Conservation (phyloP, 352 stramenopile species). For the Globisporangium yorkense region DNA sequence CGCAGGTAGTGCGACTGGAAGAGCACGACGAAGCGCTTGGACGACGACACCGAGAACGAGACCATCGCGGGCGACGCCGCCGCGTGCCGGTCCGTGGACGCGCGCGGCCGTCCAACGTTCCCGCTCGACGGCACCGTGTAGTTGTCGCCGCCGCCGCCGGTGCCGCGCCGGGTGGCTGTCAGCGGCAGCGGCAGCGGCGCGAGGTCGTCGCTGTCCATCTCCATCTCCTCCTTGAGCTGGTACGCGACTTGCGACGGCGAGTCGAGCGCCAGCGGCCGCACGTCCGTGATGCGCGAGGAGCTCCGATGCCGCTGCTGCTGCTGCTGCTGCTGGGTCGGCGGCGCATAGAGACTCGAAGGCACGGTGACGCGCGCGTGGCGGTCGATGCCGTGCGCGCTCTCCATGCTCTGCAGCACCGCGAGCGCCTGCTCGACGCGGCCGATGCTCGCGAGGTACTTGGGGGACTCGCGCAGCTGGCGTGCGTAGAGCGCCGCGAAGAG, state of each 20-base stretch:
- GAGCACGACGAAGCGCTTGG: constrained; percentile 33
- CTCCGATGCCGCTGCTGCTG: constrained; percentile 18
- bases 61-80: constrained; percentile 26
- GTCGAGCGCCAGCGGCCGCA: constrained; percentile 1
- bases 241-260: constrained; percentile 9
- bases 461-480: constrained; percentile 47
- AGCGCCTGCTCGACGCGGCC: constrained; percentile 57
- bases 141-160: constrained; percentile 9
- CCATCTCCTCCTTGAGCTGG: constrained; percentile 10
- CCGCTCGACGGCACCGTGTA: constrained; percentile 17
- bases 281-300: constrained; percentile 11
- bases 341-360: constrained; percentile 54
- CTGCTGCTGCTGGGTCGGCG: constrained; percentile 25
- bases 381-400: constrained; percentile 50
- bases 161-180: constrained; percentile 1
- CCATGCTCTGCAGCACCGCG: constrained; percentile 42
- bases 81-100: constrained; percentile 16
- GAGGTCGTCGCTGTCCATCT: constrained; percentile 15
- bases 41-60: constrained; percentile 30
- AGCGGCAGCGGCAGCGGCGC: constrained; percentile 5
- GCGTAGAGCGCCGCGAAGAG: constrained; percentile 20
- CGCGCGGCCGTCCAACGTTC: constrained; percentile 13
- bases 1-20: constrained; percentile 28
- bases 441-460: constrained; percentile 61
- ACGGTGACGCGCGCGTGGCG: constrained; percentile 44